Percentiles rank a stretch among this genome's conserved stretches.
These are phyloP conservation scores for Irpex lacteus DNA, from an alignment of 1,284 basidiomycete genomes.

Conservation along the genomic window DNA sequence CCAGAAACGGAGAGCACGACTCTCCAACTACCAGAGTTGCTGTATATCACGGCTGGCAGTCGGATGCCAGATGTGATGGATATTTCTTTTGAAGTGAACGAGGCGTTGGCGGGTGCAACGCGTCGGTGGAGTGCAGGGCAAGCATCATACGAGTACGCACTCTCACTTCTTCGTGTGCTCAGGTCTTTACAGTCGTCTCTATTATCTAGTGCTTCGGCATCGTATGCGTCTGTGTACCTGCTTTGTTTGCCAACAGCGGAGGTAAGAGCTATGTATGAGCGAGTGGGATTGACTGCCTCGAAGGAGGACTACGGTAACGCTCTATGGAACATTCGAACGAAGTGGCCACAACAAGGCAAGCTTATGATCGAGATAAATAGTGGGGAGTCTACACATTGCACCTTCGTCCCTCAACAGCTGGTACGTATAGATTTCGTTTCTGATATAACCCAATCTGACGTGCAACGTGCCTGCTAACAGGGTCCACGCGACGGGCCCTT, in stretches of 20 bases:
- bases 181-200: not conserved
- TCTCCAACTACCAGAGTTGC: not conserved
- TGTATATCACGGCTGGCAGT: not conserved
- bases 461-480: conserved; percentile 7
- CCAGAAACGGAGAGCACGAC: not conserved
- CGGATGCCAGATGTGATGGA: not conserved
- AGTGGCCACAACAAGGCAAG: not conserved
- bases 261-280: conserved; percentile 28
- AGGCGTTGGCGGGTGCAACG: not conserved
- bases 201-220: not conserved
- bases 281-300: conserved; percentile 12
- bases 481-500: conserved; percentile 27
- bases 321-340: not conserved
- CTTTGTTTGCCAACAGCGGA: conserved; percentile 36
- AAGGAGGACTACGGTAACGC: not conserved
- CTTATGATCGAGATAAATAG: not conserved
- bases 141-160: not conserved
- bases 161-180: not conserved
- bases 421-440: not conserved
- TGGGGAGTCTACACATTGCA: not conserved
- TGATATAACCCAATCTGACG: not conserved
- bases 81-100: not conserved
- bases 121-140: not conserved
- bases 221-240: conserved; percentile 35
- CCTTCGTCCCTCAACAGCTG: not conserved